Evolutionary conservation across 1,139 yeast species (phyloP).

Genomic region (Candida glucosophila): DNA sequence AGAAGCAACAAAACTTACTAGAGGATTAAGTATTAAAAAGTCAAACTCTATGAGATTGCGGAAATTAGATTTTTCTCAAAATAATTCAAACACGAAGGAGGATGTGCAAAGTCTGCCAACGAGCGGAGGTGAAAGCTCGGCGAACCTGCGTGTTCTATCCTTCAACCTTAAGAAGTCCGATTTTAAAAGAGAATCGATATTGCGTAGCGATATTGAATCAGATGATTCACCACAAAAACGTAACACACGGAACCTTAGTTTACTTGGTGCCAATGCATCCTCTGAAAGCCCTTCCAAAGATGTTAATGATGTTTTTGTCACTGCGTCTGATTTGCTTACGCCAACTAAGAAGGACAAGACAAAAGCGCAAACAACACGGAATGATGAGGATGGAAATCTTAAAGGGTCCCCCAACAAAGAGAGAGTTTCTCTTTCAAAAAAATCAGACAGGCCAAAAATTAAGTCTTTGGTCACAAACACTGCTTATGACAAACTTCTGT

Average conservation of each 20-base stretch:
- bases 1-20: constrained; percentile 16
- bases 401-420: too few relatives aligned
- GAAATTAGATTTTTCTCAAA: constrained; percentile 30
- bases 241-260: constrained; percentile 10
- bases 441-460: too few relatives aligned
- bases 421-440: too few relatives aligned
- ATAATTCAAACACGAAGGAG: too few relatives aligned
- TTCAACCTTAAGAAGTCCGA: constrained; percentile 9
- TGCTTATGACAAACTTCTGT: too few relatives aligned
- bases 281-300: constrained; percentile 10
- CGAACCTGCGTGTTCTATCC: constrained; percentile 10
- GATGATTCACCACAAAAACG: constrained; percentile 7
- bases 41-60: constrained; percentile 36
- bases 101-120: too few relatives aligned
- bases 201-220: constrained; percentile 9
- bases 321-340: constrained; percentile 26
- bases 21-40: constrained; percentile 33
- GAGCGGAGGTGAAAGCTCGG: too few relatives aligned
- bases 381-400: too few relatives aligned
- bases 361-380: too few relatives aligned
- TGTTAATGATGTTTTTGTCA: constrained; percentile 29
- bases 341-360: constrained; percentile 5
- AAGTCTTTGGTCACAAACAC: constrained; percentile 32
- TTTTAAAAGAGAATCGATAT: constrained; percentile 11
- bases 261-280: constrained; percentile 14